These are phyloP conservation scores for Podospora appendiculata DNA, from an alignment of 495 filamentous ascomycete genomes.

Conservation along the genomic window DNA sequence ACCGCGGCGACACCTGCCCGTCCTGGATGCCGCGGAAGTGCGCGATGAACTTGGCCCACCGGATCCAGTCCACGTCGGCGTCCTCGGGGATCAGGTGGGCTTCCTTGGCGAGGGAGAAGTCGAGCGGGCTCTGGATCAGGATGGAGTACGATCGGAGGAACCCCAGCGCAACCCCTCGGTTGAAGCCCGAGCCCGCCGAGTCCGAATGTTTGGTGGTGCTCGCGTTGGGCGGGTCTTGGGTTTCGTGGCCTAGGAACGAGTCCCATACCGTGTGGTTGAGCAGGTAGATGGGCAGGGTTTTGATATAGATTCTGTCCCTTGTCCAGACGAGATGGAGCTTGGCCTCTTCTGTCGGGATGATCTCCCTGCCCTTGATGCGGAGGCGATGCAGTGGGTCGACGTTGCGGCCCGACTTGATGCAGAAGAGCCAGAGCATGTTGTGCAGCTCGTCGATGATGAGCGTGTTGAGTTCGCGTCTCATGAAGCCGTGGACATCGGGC, in stretches of 20 bases:
- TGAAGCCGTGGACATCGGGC: no score
- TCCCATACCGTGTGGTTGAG: slow-evolving; percentile 1
- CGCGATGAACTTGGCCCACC: not conserved
- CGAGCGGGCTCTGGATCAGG: slow-evolving; percentile 1
- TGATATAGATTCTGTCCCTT: slow-evolving; percentile 4
- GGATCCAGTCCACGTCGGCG: not conserved
- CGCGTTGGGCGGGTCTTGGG: not conserved
- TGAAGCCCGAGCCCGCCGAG: not conserved
- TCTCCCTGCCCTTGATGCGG: slow-evolving; percentile 1
- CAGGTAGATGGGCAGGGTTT: slow-evolving; percentile 1
- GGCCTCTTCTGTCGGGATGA: slow-evolving; percentile 6
- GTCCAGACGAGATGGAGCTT: slow-evolving; percentile 4
- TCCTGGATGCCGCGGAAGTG: not conserved
- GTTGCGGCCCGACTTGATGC: not conserved
- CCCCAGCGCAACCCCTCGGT: not conserved
- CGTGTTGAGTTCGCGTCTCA: not conserved
- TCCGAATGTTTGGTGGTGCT: not conserved
- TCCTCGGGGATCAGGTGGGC: slow-evolving; percentile 1
- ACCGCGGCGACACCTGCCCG: not conserved
- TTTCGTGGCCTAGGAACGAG: not conserved
- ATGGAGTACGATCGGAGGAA: slow-evolving; percentile 5
- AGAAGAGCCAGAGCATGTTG: slow-evolving; percentile 1
- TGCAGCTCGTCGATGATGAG: slow-evolving; percentile 6
- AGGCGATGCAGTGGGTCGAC: slow-evolving; percentile 8
- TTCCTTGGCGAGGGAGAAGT: slow-evolving; percentile 2